A percentile compares a stretch with the other conserved stretches of the same genome.
Conservation (phyloP, 306 rosid genomes). For the Purshia tridentata region DNA sequence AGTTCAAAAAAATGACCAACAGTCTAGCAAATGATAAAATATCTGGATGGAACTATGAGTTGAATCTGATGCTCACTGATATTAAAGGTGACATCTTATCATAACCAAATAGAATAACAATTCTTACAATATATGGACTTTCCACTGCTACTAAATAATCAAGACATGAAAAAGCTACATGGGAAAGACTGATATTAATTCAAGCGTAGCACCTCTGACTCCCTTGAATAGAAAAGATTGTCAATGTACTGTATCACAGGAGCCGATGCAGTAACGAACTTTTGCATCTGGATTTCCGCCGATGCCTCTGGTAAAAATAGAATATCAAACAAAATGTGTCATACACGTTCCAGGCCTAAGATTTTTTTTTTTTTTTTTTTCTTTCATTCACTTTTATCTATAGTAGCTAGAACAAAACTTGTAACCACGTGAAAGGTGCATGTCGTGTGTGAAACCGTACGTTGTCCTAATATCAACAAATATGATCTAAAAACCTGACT, state of each 20-base stretch:
- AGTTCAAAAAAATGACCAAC: too few relatives aligned
- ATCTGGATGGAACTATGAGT: too few relatives aligned
- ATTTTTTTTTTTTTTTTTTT: too few relatives aligned
- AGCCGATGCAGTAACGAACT: background rate
- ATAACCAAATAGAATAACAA: too few relatives aligned
- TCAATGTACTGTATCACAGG: background rate
- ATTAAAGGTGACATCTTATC: too few relatives aligned
- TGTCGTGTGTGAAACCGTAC: background rate
- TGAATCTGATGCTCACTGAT: too few relatives aligned
- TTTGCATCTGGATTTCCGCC: background rate
- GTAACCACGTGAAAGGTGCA: background rate
- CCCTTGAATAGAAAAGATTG: background rate
- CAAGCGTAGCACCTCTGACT: background rate
- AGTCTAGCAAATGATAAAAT: too few relatives aligned
- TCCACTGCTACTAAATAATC: too few relatives aligned
- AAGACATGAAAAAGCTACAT: background rate
- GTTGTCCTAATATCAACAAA: background rate
- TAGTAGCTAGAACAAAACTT: background rate
- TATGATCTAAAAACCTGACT: background rate
- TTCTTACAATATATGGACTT: too few relatives aligned
- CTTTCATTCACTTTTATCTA: too few relatives aligned
- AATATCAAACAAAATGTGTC: background rate
- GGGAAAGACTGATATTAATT: background rate
- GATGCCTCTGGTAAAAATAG: background rate
- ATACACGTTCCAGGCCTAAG: too few relatives aligned